phyloP scores from a whole-genome alignment of 2,329 filamentous ascomycete genomes.

The Trichoderma sp. region DNA sequence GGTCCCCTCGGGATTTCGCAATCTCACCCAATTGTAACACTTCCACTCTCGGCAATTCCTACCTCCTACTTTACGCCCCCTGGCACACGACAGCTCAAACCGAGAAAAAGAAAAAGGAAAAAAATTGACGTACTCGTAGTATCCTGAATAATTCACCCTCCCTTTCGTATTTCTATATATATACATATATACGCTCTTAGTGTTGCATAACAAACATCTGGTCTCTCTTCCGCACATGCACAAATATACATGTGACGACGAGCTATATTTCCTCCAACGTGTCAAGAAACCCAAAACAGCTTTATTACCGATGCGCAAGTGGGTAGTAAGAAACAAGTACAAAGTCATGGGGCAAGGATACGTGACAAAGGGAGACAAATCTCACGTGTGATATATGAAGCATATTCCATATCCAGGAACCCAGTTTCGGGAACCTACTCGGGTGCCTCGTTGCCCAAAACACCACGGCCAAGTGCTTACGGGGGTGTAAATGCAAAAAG shows the following conservation, averaged over 20 bases:
- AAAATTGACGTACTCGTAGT: not conserved
- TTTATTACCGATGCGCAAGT: not conserved
- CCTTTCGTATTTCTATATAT: not conserved
- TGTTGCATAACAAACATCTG: not conserved
- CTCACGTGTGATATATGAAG: not conserved
- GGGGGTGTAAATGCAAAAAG: not conserved
- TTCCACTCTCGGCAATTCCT: not conserved
- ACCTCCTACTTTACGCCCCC: not conserved
- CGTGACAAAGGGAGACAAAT: not conserved
- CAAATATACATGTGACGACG: not conserved
- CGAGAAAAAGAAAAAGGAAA: not conserved
- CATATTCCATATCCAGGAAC: not conserved
- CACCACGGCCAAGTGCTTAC: constrained; percentile 1
- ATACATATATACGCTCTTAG: not conserved
- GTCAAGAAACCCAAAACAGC: not conserved
- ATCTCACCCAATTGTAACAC: not conserved
- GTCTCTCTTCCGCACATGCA: not conserved
- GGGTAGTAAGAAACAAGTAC: not conserved
- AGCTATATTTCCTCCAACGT: not conserved
- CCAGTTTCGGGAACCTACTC: not conserved
- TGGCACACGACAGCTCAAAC: not conserved
- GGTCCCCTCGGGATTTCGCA: not conserved
- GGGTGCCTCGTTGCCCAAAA: not conserved
- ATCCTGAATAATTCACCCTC: not conserved
- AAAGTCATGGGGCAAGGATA: not conserved